A percentile compares a stretch with the other conserved stretches of the same genome.
Evolutionary conservation across 176 grass and related monocot genomes (phyloP).

Genomic region (Rhynchospora tenuis): DNA sequence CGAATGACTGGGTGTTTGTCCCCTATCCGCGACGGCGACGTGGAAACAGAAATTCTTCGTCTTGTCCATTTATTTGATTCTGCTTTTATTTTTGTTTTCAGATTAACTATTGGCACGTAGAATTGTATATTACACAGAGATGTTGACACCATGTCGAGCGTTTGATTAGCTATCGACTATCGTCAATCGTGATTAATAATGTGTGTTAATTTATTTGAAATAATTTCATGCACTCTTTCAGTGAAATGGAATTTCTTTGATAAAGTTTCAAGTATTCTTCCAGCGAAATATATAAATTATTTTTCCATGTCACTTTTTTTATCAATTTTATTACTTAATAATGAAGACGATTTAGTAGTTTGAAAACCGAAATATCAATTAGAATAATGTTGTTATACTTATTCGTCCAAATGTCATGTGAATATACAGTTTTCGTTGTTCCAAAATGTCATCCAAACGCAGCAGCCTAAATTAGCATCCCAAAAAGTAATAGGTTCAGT

Average conservation of each 20-base stretch:
- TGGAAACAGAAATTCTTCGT: constrained; percentile 23
- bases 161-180: neutral
- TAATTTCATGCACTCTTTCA: neutral
- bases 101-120: neutral
- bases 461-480: no score
- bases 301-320: no score
- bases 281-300: no score
- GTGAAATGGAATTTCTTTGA: neutral
- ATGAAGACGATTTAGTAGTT: no score
- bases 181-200: neutral
- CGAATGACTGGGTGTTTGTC: constrained; percentile 10
- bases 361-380: no score
- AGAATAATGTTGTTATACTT: no score
- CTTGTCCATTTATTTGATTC: neutral
- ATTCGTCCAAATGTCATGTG: no score
- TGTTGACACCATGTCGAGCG: constrained; percentile 7
- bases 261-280: no score
- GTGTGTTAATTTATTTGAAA: neutral
- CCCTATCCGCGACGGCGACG: constrained; percentile 6
- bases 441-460: no score
- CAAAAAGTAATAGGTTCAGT: no score
- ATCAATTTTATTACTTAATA: no score
- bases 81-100: neutral
- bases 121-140: neutral
- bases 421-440: no score